phyloP scores from a whole-genome alignment of 2,329 filamentous ascomycete genomes.

The Botrytis cinerea region DNA sequence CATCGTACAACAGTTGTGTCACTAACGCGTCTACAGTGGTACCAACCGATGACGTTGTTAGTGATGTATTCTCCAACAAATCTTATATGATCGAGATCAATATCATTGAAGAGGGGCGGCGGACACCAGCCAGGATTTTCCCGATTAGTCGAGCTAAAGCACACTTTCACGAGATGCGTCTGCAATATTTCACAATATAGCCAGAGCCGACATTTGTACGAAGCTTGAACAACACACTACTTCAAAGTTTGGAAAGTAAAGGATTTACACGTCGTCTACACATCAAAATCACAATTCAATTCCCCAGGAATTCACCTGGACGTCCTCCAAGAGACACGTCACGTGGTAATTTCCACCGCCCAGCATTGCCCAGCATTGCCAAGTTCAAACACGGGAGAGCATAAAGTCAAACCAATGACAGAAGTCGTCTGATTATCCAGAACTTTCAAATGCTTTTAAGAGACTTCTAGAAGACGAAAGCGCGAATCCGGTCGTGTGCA shows the following conservation, averaged over 20 bases:
- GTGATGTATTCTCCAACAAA: neutral
- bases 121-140: neutral
- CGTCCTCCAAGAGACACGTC: neutral
- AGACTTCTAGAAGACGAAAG: neutral
- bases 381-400: neutral
- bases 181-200: neutral
- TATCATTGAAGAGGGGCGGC: neutral
- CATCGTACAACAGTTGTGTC: neutral
- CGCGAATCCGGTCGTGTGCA: neutral
- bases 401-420: neutral
- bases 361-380: slow-evolving; percentile 10
- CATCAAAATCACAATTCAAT: neutral
- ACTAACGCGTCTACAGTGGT: neutral
- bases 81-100: neutral
- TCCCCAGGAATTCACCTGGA: neutral
- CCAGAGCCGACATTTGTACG: neutral
- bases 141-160: neutral
- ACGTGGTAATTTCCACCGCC: slow-evolving; percentile 7
- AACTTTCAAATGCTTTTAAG: neutral
- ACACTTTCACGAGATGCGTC: neutral
- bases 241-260: neutral
- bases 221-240: no score
- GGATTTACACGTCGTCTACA: neutral
- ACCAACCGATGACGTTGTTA: neutral
- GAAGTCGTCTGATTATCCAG: neutral